Evolutionary conservation across 768 basidiomycete species (phyloP).

Genomic region (Phylloporus rhodoxanthus): DNA sequence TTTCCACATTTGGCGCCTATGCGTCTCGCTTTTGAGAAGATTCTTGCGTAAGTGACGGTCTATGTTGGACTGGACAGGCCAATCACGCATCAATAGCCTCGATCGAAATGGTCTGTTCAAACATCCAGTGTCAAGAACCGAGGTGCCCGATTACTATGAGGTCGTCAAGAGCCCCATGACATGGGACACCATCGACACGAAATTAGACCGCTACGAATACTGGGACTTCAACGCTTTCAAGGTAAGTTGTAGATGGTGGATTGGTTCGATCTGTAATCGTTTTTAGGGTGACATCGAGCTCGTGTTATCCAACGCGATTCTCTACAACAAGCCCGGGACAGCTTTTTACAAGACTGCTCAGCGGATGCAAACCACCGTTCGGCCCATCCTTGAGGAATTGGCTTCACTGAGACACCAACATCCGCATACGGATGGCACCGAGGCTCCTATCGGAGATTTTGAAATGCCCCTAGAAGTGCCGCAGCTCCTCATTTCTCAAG

Average conservation of each 20-base stretch:
- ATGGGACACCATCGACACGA: conserved; percentile 75
- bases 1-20: conserved; percentile 63
- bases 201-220: conserved; percentile 79
- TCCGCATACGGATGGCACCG: conserved; percentile 4
- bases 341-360: conserved; percentile 64
- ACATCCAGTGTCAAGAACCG: conserved; percentile 69
- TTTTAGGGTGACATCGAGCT: conserved; percentile 72
- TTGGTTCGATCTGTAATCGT: neutral
- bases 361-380: conserved; percentile 46
- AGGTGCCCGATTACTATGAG: conserved; percentile 89
- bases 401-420: conserved; percentile 15
- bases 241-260: conserved; percentile 31
- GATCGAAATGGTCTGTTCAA: conserved; percentile 76
- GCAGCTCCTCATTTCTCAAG: conserved; percentile 48
- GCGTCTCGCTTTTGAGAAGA: conserved; percentile 60
- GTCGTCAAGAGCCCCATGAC: conserved; percentile 85
- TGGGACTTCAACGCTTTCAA: conserved; percentile 71
- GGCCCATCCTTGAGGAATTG: conserved; percentile 33
- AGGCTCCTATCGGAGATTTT: conserved; percentile 54
- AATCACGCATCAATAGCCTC: conserved; percentile 39
- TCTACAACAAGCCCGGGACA: conserved; percentile 79
- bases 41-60: conserved; percentile 53
- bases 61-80: neutral
- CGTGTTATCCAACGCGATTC: conserved; percentile 78
- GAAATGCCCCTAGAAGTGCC: conserved; percentile 62